Evolutionary conservation across 1,284 basidiomycete genomes (phyloP), one percentile per base, ranked within the genome.

Genomic region (Ceratobasidium sp.): DNA sequence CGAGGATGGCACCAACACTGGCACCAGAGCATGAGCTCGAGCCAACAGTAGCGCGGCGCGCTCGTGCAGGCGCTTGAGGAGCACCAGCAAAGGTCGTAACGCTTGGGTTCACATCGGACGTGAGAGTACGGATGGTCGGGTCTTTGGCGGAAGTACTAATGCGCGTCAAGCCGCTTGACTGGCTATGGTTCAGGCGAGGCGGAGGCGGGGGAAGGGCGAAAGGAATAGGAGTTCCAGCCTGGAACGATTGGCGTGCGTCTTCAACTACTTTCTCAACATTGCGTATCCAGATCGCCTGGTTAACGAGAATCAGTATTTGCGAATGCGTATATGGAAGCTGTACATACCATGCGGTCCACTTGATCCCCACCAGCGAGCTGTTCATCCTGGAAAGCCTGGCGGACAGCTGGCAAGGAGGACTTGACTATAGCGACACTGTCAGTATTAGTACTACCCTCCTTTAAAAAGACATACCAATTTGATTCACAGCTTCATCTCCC

Each of bases 401-500:
- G 49, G 50, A 59, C 57, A 44, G 57, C 57, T n/a, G 57, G 57
- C 57, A 59, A 41, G 8, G 57, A 59, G 30, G 57, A 59, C 14
- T 35, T 44, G 13, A 59, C 57, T 59, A 21, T 21, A 43, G 38
- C 55, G 35, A 46, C 32, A 70, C 2, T 16, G 32, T 70, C 16
- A 57, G 66, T n/a, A n/a, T n/a, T 58, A 21, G 26, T 35, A 5
- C 52, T 32, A 38, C 8, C 26, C 28, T 38, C 18, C 55, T 35
- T 41, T 44, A 43, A 59, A 67, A 67, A 70, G 6, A 85, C 91
- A 78, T 78, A 93, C 91, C 89, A 87, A 91, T 76, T 86, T 86
- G 80, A 92, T 89, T 92, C 91, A 93, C 64, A 88, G 82, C 0
- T 87, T 85, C 88, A 93, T 88, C 70, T 23, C 30, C 30, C 91